A percentile compares a stretch with the other conserved stretches of the same genome.
These are phyloP conservation scores for Capsella bursapastoris DNA, from an alignment of 345 rosid genomes.

Conservation along the genomic window DNA sequence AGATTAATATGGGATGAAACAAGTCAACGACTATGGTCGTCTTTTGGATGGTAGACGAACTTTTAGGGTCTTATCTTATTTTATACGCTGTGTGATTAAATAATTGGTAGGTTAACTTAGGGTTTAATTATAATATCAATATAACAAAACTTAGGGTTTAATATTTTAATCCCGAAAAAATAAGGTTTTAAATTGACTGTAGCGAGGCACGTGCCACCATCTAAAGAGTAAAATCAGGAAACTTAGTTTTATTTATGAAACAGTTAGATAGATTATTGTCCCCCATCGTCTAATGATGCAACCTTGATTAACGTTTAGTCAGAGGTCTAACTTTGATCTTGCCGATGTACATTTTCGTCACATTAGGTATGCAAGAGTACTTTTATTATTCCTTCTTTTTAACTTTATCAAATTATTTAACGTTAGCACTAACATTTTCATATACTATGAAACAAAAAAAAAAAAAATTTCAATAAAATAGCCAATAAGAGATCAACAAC, in stretches of 20 bases:
- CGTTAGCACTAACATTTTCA: neutral
- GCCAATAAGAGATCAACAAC: constrained; percentile 16
- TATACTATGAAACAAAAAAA: too few species aligned
- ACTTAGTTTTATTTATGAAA: neutral
- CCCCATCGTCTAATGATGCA: constrained; percentile 27
- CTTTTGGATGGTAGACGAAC: constrained; percentile 31
- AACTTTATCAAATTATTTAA: neutral
- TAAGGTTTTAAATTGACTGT: constrained; percentile 24
- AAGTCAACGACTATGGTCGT: constrained; percentile 45
- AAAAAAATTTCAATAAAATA: neutral
- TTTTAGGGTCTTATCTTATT: constrained; percentile 31
- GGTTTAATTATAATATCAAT: constrained; percentile 6
- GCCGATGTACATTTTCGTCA: neutral
- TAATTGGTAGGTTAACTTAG: constrained; percentile 37
- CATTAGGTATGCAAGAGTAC: neutral
- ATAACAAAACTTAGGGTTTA: constrained; percentile 31
- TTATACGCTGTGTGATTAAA: constrained; percentile 33
- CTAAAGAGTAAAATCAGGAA: constrained; percentile 27
- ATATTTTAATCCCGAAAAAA: constrained; percentile 30
- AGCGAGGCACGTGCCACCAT: constrained; percentile 38
- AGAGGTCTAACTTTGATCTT: neutral
- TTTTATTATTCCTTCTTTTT: neutral
- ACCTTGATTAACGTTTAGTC: neutral
- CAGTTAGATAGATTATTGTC: constrained; percentile 6
- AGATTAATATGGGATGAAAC: constrained; percentile 30